Conservation (phyloP, 2,329 filamentous ascomycete genomes). For the Gaeumannomyces sp. region DNA sequence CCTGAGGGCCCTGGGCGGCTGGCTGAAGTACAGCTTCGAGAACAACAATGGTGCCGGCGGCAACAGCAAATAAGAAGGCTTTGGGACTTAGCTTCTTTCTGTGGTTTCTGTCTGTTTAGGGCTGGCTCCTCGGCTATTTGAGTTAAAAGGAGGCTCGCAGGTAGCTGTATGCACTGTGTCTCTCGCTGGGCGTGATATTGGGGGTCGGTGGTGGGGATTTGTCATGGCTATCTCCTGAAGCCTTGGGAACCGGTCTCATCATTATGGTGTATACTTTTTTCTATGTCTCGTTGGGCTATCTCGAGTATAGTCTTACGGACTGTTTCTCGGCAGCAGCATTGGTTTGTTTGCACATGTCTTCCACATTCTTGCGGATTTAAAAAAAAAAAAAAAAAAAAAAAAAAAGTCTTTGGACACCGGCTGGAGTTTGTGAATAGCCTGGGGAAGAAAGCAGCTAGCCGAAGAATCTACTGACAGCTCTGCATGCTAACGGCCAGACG, state of each 20-base stretch:
- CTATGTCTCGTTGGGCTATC: not conserved
- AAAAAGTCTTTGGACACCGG: not conserved
- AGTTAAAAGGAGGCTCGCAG: not conserved
- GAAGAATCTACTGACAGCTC: not conserved
- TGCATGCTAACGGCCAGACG: not conserved
- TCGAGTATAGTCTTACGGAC: not conserved
- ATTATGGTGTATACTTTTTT: not conserved
- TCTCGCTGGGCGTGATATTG: not conserved
- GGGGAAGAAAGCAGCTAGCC: not conserved
- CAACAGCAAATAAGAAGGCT: conserved; percentile 15
- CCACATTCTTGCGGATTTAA: not conserved
- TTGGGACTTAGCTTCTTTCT: not conserved
- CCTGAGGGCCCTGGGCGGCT: conserved; percentile 68
- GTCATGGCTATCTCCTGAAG: not conserved
- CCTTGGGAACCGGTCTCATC: not conserved
- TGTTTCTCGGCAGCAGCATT: not conserved
- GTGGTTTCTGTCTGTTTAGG: not conserved
- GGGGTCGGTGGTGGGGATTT: not conserved
- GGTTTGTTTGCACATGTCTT: not conserved
- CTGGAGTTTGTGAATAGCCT: not conserved
- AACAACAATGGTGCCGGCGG: conserved; percentile 12
- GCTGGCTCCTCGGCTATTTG: not conserved
- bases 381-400: too few relatives aligned
- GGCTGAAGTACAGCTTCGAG: conserved; percentile 60
- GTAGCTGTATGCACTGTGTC: not conserved